These are phyloP conservation scores for Bruguiera sexangula DNA, from an alignment of 345 rosid species.

Conservation along the genomic window DNA sequence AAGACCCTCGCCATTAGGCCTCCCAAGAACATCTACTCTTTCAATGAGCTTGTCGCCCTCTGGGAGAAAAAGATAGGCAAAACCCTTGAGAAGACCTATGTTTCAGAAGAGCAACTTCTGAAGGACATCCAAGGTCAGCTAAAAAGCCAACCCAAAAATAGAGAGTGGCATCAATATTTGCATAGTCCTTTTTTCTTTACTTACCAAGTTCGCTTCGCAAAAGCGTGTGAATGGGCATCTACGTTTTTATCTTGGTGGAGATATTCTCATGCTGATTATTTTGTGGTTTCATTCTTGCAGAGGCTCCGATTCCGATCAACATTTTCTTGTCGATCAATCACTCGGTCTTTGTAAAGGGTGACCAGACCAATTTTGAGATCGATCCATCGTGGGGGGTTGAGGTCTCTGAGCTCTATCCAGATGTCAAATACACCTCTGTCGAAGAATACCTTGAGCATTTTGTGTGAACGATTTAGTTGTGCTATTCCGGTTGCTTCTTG, in stretches of 20 bases:
- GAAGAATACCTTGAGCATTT: constrained; percentile 20
- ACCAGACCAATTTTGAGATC: constrained; percentile 21
- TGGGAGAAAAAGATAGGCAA: constrained; percentile 37
- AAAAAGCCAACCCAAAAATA: neutral
- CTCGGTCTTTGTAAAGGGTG: constrained; percentile 20
- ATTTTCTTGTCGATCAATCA: constrained; percentile 17
- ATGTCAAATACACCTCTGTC: constrained; percentile 24
- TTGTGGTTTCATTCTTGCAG: constrained; percentile 7
- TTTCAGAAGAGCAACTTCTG: constrained; percentile 30
- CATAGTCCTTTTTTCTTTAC: no score
- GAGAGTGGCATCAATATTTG: no score
- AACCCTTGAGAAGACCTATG: constrained; percentile 27
- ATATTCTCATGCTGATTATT: neutral
- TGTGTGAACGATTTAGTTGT: constrained; percentile 1
- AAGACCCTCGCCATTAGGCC: constrained; percentile 29
- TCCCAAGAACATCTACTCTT: constrained; percentile 21
- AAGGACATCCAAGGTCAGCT: constrained; percentile 28
- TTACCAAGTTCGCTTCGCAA: no score
- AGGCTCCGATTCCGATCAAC: constrained; percentile 15
- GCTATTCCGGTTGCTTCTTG: no score
- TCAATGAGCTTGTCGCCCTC: constrained; percentile 29
- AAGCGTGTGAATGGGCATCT: neutral
- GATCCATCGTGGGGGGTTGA: constrained; percentile 27
- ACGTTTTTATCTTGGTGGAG: neutral
- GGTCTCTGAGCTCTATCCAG: constrained; percentile 27